Percentiles rank a stretch among this genome's conserved stretches.
These are phyloP conservation scores for Cenococcum geophilum DNA, from an alignment of 495 filamentous ascomycete genomes.

Conservation along the genomic window DNA sequence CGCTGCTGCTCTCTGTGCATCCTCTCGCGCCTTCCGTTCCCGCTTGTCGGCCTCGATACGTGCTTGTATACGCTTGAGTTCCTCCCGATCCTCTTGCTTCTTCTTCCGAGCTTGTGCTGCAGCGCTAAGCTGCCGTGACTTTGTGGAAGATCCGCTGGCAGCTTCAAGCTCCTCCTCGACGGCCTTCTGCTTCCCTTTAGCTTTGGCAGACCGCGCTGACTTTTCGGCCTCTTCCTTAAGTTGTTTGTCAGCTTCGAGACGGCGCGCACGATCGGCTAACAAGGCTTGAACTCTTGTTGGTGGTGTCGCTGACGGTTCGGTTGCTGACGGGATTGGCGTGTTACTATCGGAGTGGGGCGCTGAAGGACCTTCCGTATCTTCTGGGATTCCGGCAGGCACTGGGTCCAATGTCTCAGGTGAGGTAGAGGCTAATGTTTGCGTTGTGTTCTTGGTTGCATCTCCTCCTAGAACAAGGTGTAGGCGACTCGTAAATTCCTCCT, in stretches of 20 bases:
- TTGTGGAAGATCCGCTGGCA: constrained; percentile 12
- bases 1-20: constrained; percentile 39
- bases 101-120: constrained; percentile 26
- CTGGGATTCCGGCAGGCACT: not conserved
- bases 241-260: constrained; percentile 1
- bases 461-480: constrained; percentile 20
- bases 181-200: constrained; percentile 30
- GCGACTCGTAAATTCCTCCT: constrained; percentile 26
- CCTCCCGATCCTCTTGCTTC: constrained; percentile 33
- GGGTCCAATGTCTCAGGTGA: not conserved
- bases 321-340: not conserved
- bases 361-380: not conserved
- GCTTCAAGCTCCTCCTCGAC: constrained; percentile 21
- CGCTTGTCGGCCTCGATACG: constrained; percentile 51
- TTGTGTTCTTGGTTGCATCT: not conserved
- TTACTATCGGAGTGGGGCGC: not conserved
- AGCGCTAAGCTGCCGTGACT: constrained; percentile 18
- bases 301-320: not conserved
- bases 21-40: constrained; percentile 51
- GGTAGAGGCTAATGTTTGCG: not conserved
- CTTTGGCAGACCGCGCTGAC: constrained; percentile 17
- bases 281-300: not conserved
- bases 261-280: not conserved
- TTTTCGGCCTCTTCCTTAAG: constrained; percentile 3
- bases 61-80: constrained; percentile 34